These are phyloP conservation scores for Candida krabiensis DNA, from an alignment of 805 yeast species.

Conservation along the genomic window DNA sequence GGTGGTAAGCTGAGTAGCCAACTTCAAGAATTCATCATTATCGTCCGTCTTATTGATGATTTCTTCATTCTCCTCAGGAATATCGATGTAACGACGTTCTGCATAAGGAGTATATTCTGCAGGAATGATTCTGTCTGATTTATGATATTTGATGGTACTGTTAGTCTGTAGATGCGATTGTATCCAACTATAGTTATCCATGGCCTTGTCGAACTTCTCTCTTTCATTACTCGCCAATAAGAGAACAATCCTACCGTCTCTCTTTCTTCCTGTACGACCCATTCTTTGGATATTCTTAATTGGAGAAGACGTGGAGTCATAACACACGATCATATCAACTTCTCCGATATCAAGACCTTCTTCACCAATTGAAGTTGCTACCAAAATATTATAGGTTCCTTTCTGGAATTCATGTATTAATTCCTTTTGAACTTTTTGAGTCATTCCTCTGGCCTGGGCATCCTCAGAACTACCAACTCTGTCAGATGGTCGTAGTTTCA, in stretches of 20 bases:
- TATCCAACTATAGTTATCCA: constrained; percentile 77
- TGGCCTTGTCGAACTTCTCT: constrained; percentile 75
- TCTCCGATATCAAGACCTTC: constrained; percentile 99
- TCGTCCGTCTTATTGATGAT: constrained; percentile 45
- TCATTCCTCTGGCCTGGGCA: constrained; percentile 85
- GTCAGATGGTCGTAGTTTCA: constrained; percentile 33
- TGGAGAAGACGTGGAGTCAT: constrained; percentile 90
- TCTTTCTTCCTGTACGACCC: constrained; percentile 97
- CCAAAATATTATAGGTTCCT: constrained; percentile 76
- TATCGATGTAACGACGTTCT: constrained; percentile 53
- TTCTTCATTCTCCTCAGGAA: constrained; percentile 70
- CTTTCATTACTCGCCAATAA: constrained; percentile 78
- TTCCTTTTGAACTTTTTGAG: constrained; percentile 82
- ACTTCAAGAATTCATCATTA: constrained; percentile 57
- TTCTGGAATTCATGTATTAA: constrained; percentile 69
- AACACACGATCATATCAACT: constrained; percentile 90
- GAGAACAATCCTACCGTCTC: constrained; percentile 80
- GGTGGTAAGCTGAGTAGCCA: constrained; percentile 66
- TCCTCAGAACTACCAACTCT: constrained; percentile 66
- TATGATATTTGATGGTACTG: constrained; percentile 41
- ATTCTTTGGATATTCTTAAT: constrained; percentile 91
- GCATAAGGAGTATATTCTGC: constrained; percentile 52
- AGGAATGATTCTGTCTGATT: constrained; percentile 72
- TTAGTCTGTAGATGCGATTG: constrained; percentile 64
- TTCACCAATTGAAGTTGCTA: constrained; percentile 97